Percentiles rank a stretch among this genome's conserved stretches.
phyloP scores from a whole-genome alignment of 139 green algal species.

The Zygnema circumcarinatum region DNA sequence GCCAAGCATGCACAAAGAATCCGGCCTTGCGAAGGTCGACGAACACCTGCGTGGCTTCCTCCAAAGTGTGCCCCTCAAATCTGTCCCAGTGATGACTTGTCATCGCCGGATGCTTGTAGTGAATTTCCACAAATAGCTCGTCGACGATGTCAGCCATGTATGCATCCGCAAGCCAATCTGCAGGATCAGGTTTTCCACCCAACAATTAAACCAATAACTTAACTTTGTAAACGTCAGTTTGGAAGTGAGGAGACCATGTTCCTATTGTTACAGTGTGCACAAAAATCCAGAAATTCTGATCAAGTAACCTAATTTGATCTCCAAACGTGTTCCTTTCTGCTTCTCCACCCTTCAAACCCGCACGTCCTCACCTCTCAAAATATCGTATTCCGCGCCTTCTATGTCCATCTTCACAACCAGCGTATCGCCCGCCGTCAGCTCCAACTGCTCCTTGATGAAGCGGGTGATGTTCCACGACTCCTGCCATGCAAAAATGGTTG shows the following conservation, averaged over 20 bases:
- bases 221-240: background rate
- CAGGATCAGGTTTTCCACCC: background rate
- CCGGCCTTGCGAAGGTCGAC: background rate
- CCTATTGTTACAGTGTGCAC: background rate
- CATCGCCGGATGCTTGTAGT: constrained; percentile 46
- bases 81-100: background rate
- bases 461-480: constrained; percentile 25
- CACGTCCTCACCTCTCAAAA: constrained; percentile 27
- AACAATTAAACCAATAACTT: background rate
- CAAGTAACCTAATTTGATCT: background rate
- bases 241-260: background rate
- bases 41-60: constrained; percentile 18
- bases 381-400: constrained; percentile 32
- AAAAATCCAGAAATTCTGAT: background rate
- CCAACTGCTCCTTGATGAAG: constrained; percentile 44
- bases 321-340: too few relatives aligned
- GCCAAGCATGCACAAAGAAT: constrained; percentile 35
- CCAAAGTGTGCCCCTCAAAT: background rate
- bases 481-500: background rate
- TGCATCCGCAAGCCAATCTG: constrained; percentile 13
- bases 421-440: constrained; percentile 34
- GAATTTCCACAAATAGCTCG: constrained; percentile 54
- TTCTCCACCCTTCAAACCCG: too few relatives aligned
- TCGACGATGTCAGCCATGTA: constrained; percentile 29
- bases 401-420: constrained; percentile 58